phyloP scores from a whole-genome alignment of 768 basidiomycete species.

The Russula vinacea region DNA sequence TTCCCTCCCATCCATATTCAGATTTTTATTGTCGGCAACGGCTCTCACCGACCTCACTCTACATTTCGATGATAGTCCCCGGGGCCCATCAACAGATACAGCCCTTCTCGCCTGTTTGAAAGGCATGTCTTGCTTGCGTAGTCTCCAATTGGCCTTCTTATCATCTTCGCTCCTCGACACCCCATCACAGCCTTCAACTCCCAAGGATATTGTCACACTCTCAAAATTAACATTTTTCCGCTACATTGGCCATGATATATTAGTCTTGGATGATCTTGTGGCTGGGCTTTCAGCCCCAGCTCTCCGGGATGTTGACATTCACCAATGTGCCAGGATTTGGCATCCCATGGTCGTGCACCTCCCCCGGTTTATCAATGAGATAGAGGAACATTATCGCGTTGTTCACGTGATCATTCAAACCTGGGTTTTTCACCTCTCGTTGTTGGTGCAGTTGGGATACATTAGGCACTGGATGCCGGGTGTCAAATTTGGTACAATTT shows the following conservation, averaged over 20 bases:
- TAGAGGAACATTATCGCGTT: background rate
- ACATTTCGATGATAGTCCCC: too few relatives aligned
- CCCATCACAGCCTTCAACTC: background rate
- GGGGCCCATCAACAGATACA: background rate
- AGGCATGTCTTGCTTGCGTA: background rate
- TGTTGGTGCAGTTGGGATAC: background rate
- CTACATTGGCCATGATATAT: background rate
- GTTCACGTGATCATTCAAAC: background rate
- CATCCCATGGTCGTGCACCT: background rate
- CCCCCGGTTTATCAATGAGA: background rate
- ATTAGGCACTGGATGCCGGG: background rate
- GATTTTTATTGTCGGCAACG: slow-evolving; percentile 10
- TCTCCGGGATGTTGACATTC: background rate
- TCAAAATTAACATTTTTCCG: background rate
- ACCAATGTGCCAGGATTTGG: accelerated
- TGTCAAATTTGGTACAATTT: background rate
- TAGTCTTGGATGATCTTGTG: background rate
- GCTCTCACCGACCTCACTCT: background rate
- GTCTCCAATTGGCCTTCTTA: background rate
- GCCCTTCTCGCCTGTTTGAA: background rate
- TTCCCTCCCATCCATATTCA: background rate
- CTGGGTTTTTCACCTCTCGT: background rate
- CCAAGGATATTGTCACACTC: background rate
- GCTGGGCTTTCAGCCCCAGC: background rate
- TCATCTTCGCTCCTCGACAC: too few relatives aligned